A percentile compares a stretch with the other conserved stretches of the same genome.
phyloP scores from a whole-genome alignment of 371 early-diverging fungal genomes.

The Mucor lusitanicus region DNA sequence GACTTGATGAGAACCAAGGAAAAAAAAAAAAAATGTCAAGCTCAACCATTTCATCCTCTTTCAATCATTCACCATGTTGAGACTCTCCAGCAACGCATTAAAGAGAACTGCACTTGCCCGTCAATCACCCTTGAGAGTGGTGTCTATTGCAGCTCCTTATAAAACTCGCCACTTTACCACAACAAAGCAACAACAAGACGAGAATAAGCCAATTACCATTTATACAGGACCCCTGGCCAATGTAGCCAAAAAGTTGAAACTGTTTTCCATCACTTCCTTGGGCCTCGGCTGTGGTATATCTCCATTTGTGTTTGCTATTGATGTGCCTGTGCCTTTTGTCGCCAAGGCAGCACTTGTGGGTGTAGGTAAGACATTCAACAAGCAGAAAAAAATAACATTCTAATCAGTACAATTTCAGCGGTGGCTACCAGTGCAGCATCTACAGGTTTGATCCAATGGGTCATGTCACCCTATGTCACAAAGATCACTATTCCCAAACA shows the following conservation, averaged over 20 bases:
- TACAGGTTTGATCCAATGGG: conserved; percentile 64
- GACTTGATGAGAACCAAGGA: background rate
- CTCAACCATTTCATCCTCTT: background rate
- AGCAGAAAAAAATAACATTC: background rate
- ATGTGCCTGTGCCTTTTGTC: conserved; percentile 60
- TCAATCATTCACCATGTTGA: conserved; percentile 14
- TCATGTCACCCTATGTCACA: conserved; percentile 66
- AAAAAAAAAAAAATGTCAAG: no score
- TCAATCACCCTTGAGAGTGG: background rate
- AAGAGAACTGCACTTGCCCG: background rate
- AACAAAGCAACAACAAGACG: background rate
- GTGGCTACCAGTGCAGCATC: conserved; percentile 65
- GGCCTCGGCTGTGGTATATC: conserved; percentile 58
- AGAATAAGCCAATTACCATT: conserved; percentile 30
- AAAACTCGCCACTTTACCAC: background rate
- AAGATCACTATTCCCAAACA: conserved; percentile 45
- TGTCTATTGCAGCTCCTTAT: background rate
- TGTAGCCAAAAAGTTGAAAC: conserved; percentile 62
- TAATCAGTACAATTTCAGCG: conserved; percentile 26
- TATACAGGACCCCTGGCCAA: conserved; percentile 62
- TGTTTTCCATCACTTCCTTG: conserved; percentile 64
- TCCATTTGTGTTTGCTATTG: conserved; percentile 62
- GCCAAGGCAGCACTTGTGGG: conserved; percentile 62
- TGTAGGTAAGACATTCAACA: conserved; percentile 41
- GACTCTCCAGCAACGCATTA: background rate